Conservation (phyloP, 129 eudicot species). For the Glebionis coronaria region DNA sequence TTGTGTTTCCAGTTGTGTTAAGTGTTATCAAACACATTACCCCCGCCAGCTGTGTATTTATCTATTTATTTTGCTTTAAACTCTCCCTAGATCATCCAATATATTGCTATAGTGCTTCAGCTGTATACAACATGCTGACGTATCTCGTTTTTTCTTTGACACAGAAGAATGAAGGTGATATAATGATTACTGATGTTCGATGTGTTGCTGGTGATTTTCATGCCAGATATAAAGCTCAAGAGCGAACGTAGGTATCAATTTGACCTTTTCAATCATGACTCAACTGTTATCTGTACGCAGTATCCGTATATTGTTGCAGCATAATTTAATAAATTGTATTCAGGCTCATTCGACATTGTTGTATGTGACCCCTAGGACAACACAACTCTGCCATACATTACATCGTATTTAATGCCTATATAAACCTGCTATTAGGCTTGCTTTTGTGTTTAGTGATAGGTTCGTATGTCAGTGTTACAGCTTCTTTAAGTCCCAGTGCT, state of each 20-base stretch:
- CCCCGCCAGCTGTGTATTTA: neutral
- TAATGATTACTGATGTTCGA: slow-evolving; percentile 71
- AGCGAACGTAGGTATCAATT: slow-evolving; percentile 94
- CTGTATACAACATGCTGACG: slow-evolving; percentile 6
- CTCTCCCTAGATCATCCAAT: slow-evolving; percentile 1
- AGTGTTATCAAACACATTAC: neutral
- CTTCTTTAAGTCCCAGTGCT: no score
- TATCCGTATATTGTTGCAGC: slow-evolving; percentile 5
- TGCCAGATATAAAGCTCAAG: slow-evolving; percentile 91
- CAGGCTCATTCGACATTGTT: slow-evolving; percentile 1
- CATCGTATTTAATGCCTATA: neutral
- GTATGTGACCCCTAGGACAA: neutral
- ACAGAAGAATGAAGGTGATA: slow-evolving; percentile 86
- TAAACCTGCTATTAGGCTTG: no score
- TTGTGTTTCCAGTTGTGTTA: neutral
- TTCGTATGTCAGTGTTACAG: no score
- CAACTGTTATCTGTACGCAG: slow-evolving; percentile 4
- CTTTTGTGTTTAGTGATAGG: no score
- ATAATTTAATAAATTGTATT: neutral
- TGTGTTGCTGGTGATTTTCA: slow-evolving; percentile 88
- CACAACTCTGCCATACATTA: no score
- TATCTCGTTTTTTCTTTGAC: slow-evolving; percentile 15
- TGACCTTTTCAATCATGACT: slow-evolving; percentile 12
- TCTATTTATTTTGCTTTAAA: neutral
- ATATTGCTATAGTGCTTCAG: slow-evolving; percentile 5